These are phyloP conservation scores for Sonneratia caseolaris DNA, from an alignment of 345 rosid species.

Conservation along the genomic window DNA sequence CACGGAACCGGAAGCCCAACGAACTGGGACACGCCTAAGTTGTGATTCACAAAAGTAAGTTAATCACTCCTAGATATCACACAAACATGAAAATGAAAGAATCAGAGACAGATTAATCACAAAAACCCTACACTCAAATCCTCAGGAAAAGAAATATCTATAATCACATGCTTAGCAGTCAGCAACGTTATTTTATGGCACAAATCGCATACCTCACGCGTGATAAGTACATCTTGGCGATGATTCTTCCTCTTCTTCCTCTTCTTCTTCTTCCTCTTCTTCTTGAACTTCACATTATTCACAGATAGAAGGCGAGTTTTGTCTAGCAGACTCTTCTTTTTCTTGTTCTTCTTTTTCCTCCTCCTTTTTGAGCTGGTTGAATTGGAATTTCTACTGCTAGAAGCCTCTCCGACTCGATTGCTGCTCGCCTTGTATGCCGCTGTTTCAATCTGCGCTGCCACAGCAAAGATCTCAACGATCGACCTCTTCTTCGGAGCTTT, in stretches of 20 bases:
- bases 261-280: conserved; percentile 6
- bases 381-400: background rate
- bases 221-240: background rate
- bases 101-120: too few relatives aligned
- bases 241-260: conserved; percentile 16
- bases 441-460: conserved; percentile 27
- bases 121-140: too few relatives aligned
- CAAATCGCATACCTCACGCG: background rate
- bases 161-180: background rate
- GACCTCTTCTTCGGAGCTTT: conserved; percentile 43
- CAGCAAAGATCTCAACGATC: conserved; percentile 39
- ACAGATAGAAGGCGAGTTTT: background rate
- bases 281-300: background rate
- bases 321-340: background rate
- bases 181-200: conserved; percentile 4
- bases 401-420: background rate
- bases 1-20: background rate
- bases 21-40: background rate
- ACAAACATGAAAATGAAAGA: background rate
- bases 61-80: background rate
- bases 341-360: background rate
- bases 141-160: background rate
- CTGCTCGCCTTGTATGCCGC: background rate
- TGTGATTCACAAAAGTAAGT: background rate
- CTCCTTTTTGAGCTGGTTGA: background rate